Percentiles rank a stretch among this genome's conserved stretches.
These are phyloP conservation scores for Amauroascus niger DNA, from an alignment of 2,329 filamentous ascomycete species.

Conservation along the genomic window DNA sequence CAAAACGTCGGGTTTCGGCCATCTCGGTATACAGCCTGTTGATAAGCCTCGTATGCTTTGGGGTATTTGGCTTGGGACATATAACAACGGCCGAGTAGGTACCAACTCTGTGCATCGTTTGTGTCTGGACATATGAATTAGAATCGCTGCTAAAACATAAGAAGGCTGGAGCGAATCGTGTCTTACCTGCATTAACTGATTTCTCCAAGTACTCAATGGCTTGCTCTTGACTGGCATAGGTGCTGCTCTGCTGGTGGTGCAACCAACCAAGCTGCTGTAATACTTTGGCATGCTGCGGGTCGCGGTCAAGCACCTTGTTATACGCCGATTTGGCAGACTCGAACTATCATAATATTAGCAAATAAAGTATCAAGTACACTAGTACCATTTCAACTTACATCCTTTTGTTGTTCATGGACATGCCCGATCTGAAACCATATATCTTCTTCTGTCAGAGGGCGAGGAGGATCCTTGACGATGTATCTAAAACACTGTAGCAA, in stretches of 20 bases:
- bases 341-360: conserved; percentile 51
- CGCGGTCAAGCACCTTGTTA: conserved; percentile 81
- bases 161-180: not conserved
- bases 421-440: conserved; percentile 99
- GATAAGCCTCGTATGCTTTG: conserved; percentile 96
- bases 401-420: conserved; percentile 97
- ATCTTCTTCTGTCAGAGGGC: conserved; percentile 88
- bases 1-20: conserved; percentile 97
- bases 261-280: conserved; percentile 96
- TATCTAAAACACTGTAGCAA: conserved; percentile 81
- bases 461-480: conserved; percentile 85
- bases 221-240: conserved; percentile 84
- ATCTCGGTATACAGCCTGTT: conserved; percentile 96
- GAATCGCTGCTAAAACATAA: not conserved
- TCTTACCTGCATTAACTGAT: conserved; percentile 79
- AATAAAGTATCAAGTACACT: not conserved
- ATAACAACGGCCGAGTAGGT: conserved; percentile 91
- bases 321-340: conserved; percentile 90
- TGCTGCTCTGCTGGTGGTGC: conserved; percentile 89
- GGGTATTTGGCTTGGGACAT: conserved; percentile 99
- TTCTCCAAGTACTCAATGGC: conserved; percentile 97
- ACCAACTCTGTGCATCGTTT: conserved; percentile 95
- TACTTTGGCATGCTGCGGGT: conserved; percentile 95
- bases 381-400: conserved; percentile 54
- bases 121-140: conserved; percentile 53